Conservation (phyloP, 805 yeast species). For the Clavispora santaluciae region DNA sequence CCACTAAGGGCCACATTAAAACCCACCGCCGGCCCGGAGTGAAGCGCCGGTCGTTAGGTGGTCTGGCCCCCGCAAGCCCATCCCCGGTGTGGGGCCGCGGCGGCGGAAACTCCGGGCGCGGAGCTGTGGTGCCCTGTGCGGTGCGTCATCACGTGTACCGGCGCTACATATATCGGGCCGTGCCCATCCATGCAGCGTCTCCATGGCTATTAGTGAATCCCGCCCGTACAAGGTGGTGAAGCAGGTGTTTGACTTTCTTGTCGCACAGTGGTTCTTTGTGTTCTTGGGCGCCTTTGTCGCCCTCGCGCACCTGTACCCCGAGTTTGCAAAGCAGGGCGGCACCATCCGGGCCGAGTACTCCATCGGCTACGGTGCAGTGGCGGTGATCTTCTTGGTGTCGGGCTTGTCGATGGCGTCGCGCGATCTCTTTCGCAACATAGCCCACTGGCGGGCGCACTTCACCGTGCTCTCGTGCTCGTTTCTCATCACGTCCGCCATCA, state of each 20-base stretch:
- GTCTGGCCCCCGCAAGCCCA: too few relatives aligned
- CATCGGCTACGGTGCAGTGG: slow-evolving; percentile 83
- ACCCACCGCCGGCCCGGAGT: too few relatives aligned
- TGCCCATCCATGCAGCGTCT: too few relatives aligned
- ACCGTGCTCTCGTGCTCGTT: slow-evolving; percentile 66
- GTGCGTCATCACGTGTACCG: not conserved
- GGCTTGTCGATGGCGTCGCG: slow-evolving; percentile 74
- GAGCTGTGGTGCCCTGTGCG: not conserved
- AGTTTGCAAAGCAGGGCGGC: slow-evolving; percentile 82
- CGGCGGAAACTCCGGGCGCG: not conserved
- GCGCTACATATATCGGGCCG: not conserved
- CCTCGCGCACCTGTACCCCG: slow-evolving; percentile 72
- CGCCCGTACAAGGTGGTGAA: slow-evolving; percentile 10
- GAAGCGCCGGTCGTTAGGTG: too few relatives aligned
- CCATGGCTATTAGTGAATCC: slow-evolving; percentile 1
- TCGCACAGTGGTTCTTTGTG: slow-evolving; percentile 71
- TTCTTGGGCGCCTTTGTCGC: slow-evolving; percentile 68
- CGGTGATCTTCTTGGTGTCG: slow-evolving; percentile 73
- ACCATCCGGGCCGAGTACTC: slow-evolving; percentile 67
- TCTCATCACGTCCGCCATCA: slow-evolving; percentile 62
- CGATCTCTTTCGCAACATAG: slow-evolving; percentile 55
- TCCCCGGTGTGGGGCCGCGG: too few relatives aligned
- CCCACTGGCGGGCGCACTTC: slow-evolving; percentile 79
- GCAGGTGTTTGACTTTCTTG: slow-evolving; percentile 21
- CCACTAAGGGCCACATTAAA: too few relatives aligned